These are phyloP conservation scores for Thalassiosira profunda DNA, from an alignment of 108 stramenopile species.

Conservation along the genomic window DNA sequence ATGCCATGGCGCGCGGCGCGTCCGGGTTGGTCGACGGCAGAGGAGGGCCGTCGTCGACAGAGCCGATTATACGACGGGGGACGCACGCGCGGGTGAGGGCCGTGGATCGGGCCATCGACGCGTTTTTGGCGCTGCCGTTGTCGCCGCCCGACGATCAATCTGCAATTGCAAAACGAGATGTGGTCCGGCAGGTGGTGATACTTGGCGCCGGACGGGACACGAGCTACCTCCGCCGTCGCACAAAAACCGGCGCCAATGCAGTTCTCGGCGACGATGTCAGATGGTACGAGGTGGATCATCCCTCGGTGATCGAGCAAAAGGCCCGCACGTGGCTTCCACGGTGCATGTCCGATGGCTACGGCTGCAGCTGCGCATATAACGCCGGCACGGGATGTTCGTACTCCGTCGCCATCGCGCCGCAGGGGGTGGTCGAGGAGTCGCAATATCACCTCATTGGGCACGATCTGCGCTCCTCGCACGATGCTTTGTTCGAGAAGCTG, in stretches of 20 bases:
- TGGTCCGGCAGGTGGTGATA: conserved; percentile 67
- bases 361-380: conserved; percentile 10
- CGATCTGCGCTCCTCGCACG: conserved; percentile 62
- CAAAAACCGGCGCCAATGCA: too few relatives aligned
- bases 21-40: background rate
- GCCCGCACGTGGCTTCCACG: conserved; percentile 20
- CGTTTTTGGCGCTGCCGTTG: conserved; percentile 55
- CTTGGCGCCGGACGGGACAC: conserved; percentile 91
- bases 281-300: conserved; percentile 93
- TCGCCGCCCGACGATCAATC: conserved; percentile 2
- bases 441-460: conserved; percentile 58
- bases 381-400: conserved; percentile 16
- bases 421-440: background rate
- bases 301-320: conserved; percentile 73
- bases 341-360: conserved; percentile 27
- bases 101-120: conserved; percentile 77
- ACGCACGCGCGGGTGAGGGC: conserved; percentile 86
- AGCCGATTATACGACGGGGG: conserved; percentile 87
- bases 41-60: background rate
- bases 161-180: background rate
- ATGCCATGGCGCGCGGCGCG: conserved; percentile 47
- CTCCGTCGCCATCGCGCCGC: conserved; percentile 3
- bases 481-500: conserved; percentile 54
- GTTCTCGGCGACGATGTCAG: conserved; percentile 31
- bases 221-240: conserved; percentile 69